Evolutionary conservation across 257 asterid genomes (phyloP).

Genomic region (Plantago major): DNA sequence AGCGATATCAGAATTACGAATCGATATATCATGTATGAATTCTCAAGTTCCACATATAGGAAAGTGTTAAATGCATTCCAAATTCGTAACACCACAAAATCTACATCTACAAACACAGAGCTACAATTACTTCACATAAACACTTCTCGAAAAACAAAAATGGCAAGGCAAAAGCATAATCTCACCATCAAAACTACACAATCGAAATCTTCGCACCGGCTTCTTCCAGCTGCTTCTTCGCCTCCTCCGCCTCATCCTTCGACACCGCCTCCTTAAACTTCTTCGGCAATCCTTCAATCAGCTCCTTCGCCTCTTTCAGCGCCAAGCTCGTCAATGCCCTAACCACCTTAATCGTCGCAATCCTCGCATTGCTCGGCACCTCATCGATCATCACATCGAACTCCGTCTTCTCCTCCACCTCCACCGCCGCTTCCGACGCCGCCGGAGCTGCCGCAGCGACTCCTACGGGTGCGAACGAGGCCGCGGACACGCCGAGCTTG

Average conservation of each 20-base stretch:
- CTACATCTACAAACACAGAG: too few species aligned
- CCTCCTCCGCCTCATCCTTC: slow-evolving; percentile 88
- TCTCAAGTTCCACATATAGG: too few species aligned
- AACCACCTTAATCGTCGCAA: slow-evolving; percentile 78
- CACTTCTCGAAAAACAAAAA: not conserved
- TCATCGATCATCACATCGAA: slow-evolving; percentile 85
- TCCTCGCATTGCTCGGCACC: slow-evolving; percentile 75
- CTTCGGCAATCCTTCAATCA: slow-evolving; percentile 94
- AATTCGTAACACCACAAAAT: too few species aligned
- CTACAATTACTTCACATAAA: not conserved
- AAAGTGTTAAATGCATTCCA: too few species aligned
- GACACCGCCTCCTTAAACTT: slow-evolving; percentile 80
- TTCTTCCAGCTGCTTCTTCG: slow-evolving; percentile 86
- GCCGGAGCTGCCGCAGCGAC: slow-evolving; percentile 42
- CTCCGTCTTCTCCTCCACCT: slow-evolving; percentile 90
- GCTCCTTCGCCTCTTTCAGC: slow-evolving; percentile 82
- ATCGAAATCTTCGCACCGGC: slow-evolving; percentile 85
- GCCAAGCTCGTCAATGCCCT: slow-evolving; percentile 84
- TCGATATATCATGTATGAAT: too few species aligned
- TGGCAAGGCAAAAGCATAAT: not conserved
- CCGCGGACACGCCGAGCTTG: slow-evolving; percentile 91
- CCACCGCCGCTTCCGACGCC: slow-evolving; percentile 47
- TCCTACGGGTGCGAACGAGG: slow-evolving; percentile 75
- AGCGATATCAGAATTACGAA: too few species aligned
- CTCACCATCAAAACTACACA: slow-evolving; percentile 9